These are phyloP conservation scores for Penicillium digitatum DNA, from an alignment of 2,329 filamentous ascomycete genomes.

Conservation along the genomic window DNA sequence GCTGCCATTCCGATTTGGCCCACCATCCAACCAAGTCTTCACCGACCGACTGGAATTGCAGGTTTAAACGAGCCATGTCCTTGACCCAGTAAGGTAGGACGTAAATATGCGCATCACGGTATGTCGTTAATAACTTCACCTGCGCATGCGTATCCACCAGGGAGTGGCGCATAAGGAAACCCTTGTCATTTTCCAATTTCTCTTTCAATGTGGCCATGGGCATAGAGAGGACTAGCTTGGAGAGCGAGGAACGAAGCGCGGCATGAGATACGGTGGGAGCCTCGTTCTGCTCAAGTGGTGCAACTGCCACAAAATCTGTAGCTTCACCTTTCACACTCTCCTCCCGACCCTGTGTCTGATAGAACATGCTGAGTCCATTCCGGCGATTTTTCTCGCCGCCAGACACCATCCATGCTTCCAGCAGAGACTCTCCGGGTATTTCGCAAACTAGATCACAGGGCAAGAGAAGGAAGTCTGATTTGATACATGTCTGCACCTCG, in stretches of 20 bases:
- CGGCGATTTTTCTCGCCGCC: constrained; percentile 59
- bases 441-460: constrained; percentile 94
- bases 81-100: constrained; percentile 90
- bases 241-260: constrained; percentile 43
- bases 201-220: constrained; percentile 88
- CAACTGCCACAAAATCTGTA: constrained; percentile 83
- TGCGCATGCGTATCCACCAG: constrained; percentile 70
- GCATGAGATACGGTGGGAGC: constrained; percentile 28
- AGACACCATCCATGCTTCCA: constrained; percentile 88
- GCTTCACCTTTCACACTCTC: constrained; percentile 82
- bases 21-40: constrained; percentile 94
- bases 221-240: constrained; percentile 78
- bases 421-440: constrained; percentile 72
- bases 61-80: constrained; percentile 74
- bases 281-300: constrained; percentile 57
- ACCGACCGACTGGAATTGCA: constrained; percentile 78
- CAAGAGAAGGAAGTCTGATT: constrained; percentile 80
- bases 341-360: constrained; percentile 71
- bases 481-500: constrained; percentile 74
- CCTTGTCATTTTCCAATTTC: constrained; percentile 68
- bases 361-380: constrained; percentile 86
- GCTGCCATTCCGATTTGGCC: constrained; percentile 91
- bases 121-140: constrained; percentile 74
- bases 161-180: constrained; percentile 65
- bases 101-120: constrained; percentile 91